Evolutionary conservation across 2,329 filamentous ascomycete species (phyloP).

Genomic region (Diplodia corticola): DNA sequence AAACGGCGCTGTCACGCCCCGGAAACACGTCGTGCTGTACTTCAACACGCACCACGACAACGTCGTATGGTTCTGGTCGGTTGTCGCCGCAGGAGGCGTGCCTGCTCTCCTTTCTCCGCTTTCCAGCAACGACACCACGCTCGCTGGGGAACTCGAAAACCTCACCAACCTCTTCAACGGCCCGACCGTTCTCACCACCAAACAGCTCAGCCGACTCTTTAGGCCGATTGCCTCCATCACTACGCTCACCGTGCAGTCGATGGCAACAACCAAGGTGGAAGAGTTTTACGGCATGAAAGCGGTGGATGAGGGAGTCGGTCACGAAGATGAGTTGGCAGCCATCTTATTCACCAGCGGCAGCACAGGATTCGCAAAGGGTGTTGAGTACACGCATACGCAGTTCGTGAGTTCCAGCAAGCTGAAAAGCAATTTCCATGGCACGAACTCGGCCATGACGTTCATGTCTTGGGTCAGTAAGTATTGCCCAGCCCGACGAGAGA

Average conservation of each 20-base stretch:
- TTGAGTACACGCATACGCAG: slow-evolving; percentile 47
- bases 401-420: slow-evolving; percentile 32
- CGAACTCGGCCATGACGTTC: slow-evolving; percentile 14
- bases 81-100: slow-evolving; percentile 12
- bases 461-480: slow-evolving; percentile 24
- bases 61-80: slow-evolving; percentile 20
- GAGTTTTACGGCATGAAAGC: neutral
- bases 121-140: slow-evolving; percentile 16
- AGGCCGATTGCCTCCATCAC: neutral
- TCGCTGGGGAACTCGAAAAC: slow-evolving; percentile 19
- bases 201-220: slow-evolving; percentile 9
- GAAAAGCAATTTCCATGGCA: neutral
- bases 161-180: slow-evolving; percentile 18
- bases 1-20: neutral
- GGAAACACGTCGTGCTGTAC: slow-evolving; percentile 13
- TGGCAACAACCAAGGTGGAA: slow-evolving; percentile 7
- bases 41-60: slow-evolving; percentile 20
- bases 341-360: slow-evolving; percentile 39
- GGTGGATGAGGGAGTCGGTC: neutral
- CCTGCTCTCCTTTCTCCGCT: slow-evolving; percentile 19
- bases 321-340: slow-evolving; percentile 7
- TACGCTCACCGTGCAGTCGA: neutral
- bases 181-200: slow-evolving; percentile 14
- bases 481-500: neutral
- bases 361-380: slow-evolving; percentile 54